Base-by-base conservation (phyloP, 1,139 yeast genomes). In the Scheffersomyces titani region DNA sequence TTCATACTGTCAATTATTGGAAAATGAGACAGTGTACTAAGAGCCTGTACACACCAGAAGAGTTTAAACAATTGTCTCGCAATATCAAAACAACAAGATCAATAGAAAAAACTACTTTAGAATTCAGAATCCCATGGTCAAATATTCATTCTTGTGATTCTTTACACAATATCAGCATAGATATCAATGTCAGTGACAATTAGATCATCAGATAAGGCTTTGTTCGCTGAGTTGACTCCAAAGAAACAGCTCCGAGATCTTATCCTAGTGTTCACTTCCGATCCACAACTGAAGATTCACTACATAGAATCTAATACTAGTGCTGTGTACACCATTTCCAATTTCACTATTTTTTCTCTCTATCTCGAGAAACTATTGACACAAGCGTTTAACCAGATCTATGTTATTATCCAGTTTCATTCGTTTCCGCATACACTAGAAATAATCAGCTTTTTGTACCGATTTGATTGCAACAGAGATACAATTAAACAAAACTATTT, bases 291-390 rank as follows among this genome's bases (percentile, higher is more conserved):
- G 49, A 51, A 48, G 6, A 53, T 67, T 20, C 53, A 61, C 6
- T 65, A 52, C 55, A 7, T 51, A n/a, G 40, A 49, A 22, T 55
- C 60, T 4, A 55, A 56, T 1, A 44, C 40, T 13, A 44, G 55
- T n/a, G 72, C 70, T 3, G 59, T 71, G 21, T 73, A 74, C 59
- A 54, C 63, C 50, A 54, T 72, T 40, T 62, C 67, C 44, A 68
- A 69, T 40, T 64, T 68, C 1, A 53, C 56, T 1, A 51, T 66
- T 3, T 72, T 72, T 55, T 56, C 56, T 21, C 56, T 57, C 18
- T 73, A 68, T 56, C 57, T 74, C 13, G 49, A 52, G 18, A 52
- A 51, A 1, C 55, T 73, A 19, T 50, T 70, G 5, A 52, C 44
- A 6, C 57, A 59, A 45, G 51, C 55, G 7, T 50, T 50, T 6